Evolutionary conservation across 306 rosid species (phyloP).

Genomic region (Medicago lupulina): DNA sequence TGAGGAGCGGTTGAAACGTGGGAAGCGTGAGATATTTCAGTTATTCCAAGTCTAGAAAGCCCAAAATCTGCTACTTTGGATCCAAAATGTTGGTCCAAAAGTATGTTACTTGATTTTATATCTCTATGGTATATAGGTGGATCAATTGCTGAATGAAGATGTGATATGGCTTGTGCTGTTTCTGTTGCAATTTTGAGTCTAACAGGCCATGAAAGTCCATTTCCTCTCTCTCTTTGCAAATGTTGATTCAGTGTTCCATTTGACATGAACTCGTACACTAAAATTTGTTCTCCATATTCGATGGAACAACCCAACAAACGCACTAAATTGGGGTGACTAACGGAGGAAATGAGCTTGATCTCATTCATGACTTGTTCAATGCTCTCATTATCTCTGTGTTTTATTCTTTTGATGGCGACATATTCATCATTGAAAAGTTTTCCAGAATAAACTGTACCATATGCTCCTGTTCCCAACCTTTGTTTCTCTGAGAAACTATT

Average conservation of each 20-base stretch:
- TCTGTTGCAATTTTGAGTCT: constrained; percentile 80
- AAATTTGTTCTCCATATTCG: constrained; percentile 76
- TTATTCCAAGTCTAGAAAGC: constrained; percentile 84
- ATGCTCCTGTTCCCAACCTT: constrained; percentile 85
- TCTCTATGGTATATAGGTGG: constrained; percentile 95
- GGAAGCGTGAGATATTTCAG: constrained; percentile 81
- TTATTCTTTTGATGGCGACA: constrained; percentile 87
- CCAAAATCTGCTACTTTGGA: constrained; percentile 96
- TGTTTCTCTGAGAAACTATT: constrained; percentile 81
- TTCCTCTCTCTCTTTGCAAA: constrained; percentile 75
- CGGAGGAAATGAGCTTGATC: constrained; percentile 80
- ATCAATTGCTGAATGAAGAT: constrained; percentile 72
- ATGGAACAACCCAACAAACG: constrained; percentile 87
- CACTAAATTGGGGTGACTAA: constrained; percentile 83
- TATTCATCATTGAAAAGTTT: constrained; percentile 67
- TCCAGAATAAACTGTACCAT: constrained; percentile 89
- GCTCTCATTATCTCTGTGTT: constrained; percentile 70
- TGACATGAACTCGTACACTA: constrained; percentile 92
- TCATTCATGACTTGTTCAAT: constrained; percentile 86
- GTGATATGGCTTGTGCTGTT: constrained; percentile 89
- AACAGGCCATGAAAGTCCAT: constrained; percentile 79
- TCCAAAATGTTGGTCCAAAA: constrained; percentile 66
- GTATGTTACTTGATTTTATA: constrained; percentile 87
- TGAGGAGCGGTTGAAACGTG: constrained; percentile 96
- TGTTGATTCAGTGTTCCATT: constrained; percentile 87